Evolutionary conservation across 805 yeast species (phyloP), one percentile per base, ranked within the genome.

Genomic region (Candida manassasensis): DNA sequence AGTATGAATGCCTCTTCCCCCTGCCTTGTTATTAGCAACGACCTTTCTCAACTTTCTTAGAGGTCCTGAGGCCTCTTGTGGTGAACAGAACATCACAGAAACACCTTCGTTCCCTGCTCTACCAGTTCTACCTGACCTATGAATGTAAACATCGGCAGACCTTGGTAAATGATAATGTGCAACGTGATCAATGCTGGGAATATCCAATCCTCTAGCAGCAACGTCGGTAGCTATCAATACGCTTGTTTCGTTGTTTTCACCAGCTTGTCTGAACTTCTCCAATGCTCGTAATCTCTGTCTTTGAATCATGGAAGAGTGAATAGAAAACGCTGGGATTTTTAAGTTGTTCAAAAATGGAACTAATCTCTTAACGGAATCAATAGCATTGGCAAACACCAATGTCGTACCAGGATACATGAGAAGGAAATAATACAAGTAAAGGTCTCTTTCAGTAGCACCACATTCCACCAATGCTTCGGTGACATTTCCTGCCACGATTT

Each of bases 61-160:
- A 0, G 97, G 89, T 0, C 96, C 96, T 38, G 87, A 72, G 0
- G 94, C 87, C 54, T 93, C 99, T 41, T 84, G 88, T 11, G 97
- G 96, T 4, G 95, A 84, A 51, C 96, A 87, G 36, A 93, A 67
- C 76, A 88, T 79, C 33, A 93, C 81, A 2, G 96, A 83, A n/a
- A 93, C 96, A 69, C 98, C 98, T 54, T 85, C 90, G 32, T 66
- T 70, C 1, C 90, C 93, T 2, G 95, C 97, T 69, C 98, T 82
- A 0, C 95, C 97, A n/a, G 98, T 93, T 73, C 98, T 80, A 42
- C 98, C 98, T 1, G 96, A 85, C 57, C 98, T 75, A 61, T 93
- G 98, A 47, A 93, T 81, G 53, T 93, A 93, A 34, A 87, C 79
- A 53, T 93, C 98, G 0, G 97, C 97, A 11, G 94, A 72, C 43